These are phyloP conservation scores for Zygotorulaspora mrakii DNA, from an alignment of 1,139 yeast species.

Conservation along the genomic window DNA sequence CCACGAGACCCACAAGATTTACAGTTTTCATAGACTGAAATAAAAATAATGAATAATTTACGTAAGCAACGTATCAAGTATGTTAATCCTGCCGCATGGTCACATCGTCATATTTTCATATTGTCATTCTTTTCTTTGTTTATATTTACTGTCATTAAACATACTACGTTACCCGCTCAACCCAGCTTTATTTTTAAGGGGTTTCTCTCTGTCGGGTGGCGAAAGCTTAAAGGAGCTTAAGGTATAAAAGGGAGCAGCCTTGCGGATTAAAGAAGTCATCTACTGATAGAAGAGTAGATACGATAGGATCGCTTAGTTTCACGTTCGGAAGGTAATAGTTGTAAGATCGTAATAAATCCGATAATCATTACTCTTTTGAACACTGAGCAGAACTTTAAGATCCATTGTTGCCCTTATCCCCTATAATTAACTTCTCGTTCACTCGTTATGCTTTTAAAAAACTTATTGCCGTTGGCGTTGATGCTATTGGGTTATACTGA, in stretches of 20 bases:
- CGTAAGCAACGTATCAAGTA: too few species aligned
- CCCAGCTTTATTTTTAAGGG: constrained; percentile 9
- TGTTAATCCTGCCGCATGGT: too few species aligned
- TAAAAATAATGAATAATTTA: background rate
- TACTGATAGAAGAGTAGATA: too few species aligned
- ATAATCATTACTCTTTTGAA: constrained; percentile 4
- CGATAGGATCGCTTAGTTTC: background rate
- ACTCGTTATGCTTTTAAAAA: constrained; percentile 48
- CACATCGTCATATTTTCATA: too few species aligned
- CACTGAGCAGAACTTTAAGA: constrained; percentile 5
- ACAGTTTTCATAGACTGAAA: constrained; percentile 16
- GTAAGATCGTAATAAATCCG: constrained; percentile 3
- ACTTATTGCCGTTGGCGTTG: constrained; percentile 67
- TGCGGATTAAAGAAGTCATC: background rate
- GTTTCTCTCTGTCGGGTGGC: constrained; percentile 11
- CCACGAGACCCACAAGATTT: constrained; percentile 19
- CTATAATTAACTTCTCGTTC: constrained; percentile 6
- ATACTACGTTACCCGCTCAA: constrained; percentile 6
- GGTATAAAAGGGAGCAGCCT: constrained; percentile 13
- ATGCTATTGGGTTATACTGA: constrained; percentile 44
- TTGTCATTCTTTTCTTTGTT: too few species aligned
- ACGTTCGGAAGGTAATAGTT: background rate
- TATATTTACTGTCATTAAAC: background rate
- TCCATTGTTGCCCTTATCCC: background rate
- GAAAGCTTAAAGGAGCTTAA: constrained; percentile 10